These are phyloP conservation scores for Morella rubra DNA, from an alignment of 306 rosid species.

Conservation along the genomic window DNA sequence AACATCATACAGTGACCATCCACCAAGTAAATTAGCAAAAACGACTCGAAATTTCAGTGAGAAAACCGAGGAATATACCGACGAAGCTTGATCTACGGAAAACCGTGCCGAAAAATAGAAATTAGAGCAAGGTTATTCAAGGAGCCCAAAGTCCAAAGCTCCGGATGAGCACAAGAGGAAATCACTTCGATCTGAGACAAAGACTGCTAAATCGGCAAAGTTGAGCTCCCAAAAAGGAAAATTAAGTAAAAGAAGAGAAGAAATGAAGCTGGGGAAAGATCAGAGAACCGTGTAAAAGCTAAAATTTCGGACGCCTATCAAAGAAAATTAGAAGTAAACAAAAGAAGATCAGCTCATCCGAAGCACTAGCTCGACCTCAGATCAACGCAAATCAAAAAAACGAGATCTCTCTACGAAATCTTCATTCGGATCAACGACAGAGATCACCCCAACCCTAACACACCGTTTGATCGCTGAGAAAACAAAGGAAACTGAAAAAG, in stretches of 20 bases:
- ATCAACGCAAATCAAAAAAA: constrained; percentile 33
- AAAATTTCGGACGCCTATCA: constrained; percentile 17
- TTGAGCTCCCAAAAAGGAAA: not conserved
- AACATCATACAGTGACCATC: constrained; percentile 6
- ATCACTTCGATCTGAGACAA: constrained; percentile 18
- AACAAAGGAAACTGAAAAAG: not conserved
- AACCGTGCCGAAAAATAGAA: not conserved
- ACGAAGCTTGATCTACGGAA: constrained; percentile 23
- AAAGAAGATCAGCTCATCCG: not conserved
- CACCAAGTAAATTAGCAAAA: constrained; percentile 4
- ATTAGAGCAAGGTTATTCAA: not conserved
- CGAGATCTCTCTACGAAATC: constrained; percentile 10
- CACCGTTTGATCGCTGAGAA: constrained; percentile 1
- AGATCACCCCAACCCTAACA: not conserved
- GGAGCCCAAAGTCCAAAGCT: not conserved
- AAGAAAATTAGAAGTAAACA: not conserved
- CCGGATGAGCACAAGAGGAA: constrained; percentile 9
- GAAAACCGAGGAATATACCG: constrained; percentile 11
- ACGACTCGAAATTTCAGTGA: constrained; percentile 1
- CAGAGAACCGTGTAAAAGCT: constrained; percentile 18
- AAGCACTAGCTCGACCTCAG: constrained; percentile 28
- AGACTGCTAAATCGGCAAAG: not conserved
- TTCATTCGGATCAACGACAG: constrained; percentile 20
- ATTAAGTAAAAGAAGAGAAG: not conserved
- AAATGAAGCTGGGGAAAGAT: not conserved